phyloP scores from a whole-genome alignment of 2,329 filamentous ascomycete species.

The Trichophyton schoenleinii region DNA sequence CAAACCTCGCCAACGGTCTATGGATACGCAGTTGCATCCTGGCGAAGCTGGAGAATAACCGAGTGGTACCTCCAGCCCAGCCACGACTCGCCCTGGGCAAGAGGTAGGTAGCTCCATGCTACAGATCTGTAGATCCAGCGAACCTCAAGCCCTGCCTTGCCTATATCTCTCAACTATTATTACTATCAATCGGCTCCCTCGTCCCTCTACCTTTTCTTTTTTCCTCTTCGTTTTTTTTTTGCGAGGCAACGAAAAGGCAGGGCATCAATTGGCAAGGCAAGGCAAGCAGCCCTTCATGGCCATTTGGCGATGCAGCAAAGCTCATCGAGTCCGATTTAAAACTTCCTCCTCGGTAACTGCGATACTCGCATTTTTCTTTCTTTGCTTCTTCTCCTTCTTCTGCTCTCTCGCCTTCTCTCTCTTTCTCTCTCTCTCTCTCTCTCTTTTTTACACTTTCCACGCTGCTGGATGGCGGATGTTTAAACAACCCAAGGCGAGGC shows the following conservation, averaged over 20 bases:
- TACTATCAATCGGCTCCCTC: too few species aligned
- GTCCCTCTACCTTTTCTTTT: neutral
- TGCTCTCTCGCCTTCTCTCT: neutral
- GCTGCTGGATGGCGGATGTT: neutral
- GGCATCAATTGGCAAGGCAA: neutral
- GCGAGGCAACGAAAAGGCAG: too few species aligned
- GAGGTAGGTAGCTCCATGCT: neutral
- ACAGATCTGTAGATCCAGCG: neutral
- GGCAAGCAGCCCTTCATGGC: neutral
- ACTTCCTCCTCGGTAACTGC: neutral
- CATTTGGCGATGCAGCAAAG: neutral
- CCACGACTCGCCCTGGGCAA: neutral
- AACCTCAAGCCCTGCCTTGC: neutral
- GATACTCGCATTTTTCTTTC: neutral
- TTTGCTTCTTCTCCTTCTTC: neutral
- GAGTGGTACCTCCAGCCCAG: neutral
- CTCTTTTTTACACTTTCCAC: conserved; percentile 1
- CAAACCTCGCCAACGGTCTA: too few species aligned
- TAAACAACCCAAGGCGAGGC: neutral
- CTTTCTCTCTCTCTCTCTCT: neutral
- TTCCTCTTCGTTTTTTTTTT: neutral
- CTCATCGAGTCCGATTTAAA: neutral
- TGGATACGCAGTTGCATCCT: too few species aligned
- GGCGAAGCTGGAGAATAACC: neutral
- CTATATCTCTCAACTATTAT: neutral